Evolutionary conservation across 139 green algal genomes (phyloP).

Genomic region (Picochlorum sp.): DNA sequence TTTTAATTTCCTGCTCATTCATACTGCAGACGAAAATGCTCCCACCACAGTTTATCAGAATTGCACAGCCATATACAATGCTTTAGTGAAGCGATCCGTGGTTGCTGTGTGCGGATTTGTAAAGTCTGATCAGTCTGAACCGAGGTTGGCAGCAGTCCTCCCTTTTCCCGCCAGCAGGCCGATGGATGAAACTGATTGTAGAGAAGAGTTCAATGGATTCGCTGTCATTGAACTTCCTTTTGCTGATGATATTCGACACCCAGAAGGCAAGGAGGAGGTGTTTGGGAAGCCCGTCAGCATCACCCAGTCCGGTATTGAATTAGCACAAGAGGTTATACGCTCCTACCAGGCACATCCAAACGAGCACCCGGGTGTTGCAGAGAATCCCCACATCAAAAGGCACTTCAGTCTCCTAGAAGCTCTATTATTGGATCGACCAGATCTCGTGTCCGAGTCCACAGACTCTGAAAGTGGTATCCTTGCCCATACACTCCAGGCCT

Average conservation of each 20-base stretch:
- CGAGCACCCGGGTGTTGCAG: neutral
- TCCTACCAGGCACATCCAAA: neutral
- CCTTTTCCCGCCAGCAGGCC: neutral
- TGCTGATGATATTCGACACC: conserved; percentile 3
- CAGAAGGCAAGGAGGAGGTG: neutral
- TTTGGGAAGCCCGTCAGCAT: neutral
- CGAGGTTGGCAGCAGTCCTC: neutral
- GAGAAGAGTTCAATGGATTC: neutral
- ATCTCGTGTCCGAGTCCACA: too few relatives aligned
- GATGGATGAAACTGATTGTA: too few relatives aligned
- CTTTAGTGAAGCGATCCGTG: neutral
- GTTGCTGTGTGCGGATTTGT: neutral
- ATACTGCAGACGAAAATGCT: too few relatives aligned
- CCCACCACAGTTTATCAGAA: too few relatives aligned
- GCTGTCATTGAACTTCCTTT: neutral
- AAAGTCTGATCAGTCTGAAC: neutral
- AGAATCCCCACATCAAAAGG: too few relatives aligned
- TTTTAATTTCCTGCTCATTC: too few relatives aligned
- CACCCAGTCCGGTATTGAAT: neutral
- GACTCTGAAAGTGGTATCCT: too few relatives aligned
- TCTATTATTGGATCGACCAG: too few relatives aligned
- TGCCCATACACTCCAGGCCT: too few relatives aligned
- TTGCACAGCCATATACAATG: too few relatives aligned
- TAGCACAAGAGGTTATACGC: neutral
- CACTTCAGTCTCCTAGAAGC: too few relatives aligned